Evolutionary conservation across 495 filamentous ascomycete genomes (phyloP).

Genomic region (Lasiosphaeriaceae sp.): DNA sequence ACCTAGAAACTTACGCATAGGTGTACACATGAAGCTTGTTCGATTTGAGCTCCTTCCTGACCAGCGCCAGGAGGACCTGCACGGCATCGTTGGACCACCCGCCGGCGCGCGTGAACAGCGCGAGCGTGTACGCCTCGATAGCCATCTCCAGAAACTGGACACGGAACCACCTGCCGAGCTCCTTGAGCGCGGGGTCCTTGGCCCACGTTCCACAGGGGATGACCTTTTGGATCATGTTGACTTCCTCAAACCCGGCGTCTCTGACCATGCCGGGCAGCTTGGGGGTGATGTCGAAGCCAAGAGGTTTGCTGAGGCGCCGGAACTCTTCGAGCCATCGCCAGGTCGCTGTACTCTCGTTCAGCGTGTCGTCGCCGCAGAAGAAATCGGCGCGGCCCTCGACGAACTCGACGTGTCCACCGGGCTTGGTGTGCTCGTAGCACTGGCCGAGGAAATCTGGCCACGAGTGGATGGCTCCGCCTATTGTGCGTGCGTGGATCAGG

Average conservation of each 20-base stretch:
- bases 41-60: slow-evolving; percentile 1
- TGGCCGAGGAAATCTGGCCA: slow-evolving; percentile 52
- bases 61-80: background rate
- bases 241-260: slow-evolving; percentile 43
- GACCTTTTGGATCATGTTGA: slow-evolving; percentile 24
- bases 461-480: slow-evolving; percentile 56
- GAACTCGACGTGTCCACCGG: slow-evolving; percentile 59
- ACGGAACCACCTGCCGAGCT: slow-evolving; percentile 38
- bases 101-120: background rate
- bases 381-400: slow-evolving; percentile 45
- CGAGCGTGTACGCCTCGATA: slow-evolving; percentile 6
- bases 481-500: slow-evolving; percentile 57
- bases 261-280: background rate
- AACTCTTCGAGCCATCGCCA: slow-evolving; percentile 43
- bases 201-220: slow-evolving; percentile 52
- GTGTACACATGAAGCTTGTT: slow-evolving; percentile 5
- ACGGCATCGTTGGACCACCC: slow-evolving; percentile 7
- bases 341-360: slow-evolving; percentile 41
- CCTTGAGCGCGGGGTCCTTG: slow-evolving; percentile 44
- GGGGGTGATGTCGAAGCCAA: slow-evolving; percentile 46
- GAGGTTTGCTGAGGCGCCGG: slow-evolving; percentile 37
- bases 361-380: slow-evolving; percentile 49
- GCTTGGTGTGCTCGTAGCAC: slow-evolving; percentile 47
- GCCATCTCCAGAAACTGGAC: slow-evolving; percentile 5
- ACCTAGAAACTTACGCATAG: background rate